phyloP scores from a whole-genome alignment of 306 rosid genomes.

The Prunus dulcis region DNA sequence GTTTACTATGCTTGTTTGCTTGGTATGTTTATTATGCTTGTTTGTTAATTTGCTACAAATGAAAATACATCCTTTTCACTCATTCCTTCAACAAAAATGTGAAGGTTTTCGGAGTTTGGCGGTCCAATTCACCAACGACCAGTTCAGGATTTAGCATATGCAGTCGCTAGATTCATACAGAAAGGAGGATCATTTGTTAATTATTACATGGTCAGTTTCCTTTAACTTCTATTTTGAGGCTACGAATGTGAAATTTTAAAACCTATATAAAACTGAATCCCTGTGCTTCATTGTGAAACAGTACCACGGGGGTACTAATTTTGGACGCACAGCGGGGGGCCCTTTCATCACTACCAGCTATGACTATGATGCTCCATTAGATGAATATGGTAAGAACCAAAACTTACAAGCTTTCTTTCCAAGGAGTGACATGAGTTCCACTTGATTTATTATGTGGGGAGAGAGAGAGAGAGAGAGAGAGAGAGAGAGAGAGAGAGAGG shows the following conservation, averaged over 20 bases:
- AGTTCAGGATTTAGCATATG: slow-evolving; percentile 94
- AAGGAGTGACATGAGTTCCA: background rate
- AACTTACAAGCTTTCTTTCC: background rate
- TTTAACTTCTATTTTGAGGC: slow-evolving; percentile 13
- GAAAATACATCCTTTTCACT: slow-evolving; percentile 9
- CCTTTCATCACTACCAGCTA: slow-evolving; percentile 98
- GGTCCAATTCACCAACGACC: slow-evolving; percentile 86
- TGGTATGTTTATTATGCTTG: background rate
- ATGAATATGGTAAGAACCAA: slow-evolving; percentile 84
- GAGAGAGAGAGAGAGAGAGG: no score
- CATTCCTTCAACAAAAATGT: slow-evolving; percentile 18
- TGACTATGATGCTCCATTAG: slow-evolving; percentile 97
- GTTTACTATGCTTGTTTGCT: slow-evolving; percentile 20
- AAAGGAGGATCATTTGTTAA: slow-evolving; percentile 94
- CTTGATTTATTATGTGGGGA: no score
- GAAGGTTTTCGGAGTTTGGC: slow-evolving; percentile 94
- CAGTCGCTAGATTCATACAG: slow-evolving; percentile 76
- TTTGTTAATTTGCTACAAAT: background rate
- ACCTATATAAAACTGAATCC: slow-evolving; percentile 19
- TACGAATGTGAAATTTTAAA: slow-evolving; percentile 11
- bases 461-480: no score
- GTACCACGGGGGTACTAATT: slow-evolving; percentile 99
- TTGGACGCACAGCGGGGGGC: slow-evolving; percentile 98
- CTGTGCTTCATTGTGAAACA: slow-evolving; percentile 22
- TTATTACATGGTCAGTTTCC: slow-evolving; percentile 85